These are phyloP conservation scores for Lithocarpus polystachyus DNA, from an alignment of 306 rosid genomes.

Conservation along the genomic window DNA sequence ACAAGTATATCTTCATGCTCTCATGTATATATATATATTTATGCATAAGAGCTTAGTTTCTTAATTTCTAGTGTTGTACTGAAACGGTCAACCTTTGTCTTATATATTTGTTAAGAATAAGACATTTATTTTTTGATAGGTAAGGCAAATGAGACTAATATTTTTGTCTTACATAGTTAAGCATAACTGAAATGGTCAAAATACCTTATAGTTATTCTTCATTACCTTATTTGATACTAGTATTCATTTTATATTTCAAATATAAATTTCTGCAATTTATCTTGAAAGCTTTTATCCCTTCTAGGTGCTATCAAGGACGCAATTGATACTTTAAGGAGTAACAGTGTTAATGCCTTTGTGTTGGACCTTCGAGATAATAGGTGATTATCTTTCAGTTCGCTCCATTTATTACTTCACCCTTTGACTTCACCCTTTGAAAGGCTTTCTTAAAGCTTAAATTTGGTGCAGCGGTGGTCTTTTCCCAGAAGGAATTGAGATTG, in stretches of 20 bases:
- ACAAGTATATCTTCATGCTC: neutral
- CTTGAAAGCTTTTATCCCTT: conserved; percentile 27
- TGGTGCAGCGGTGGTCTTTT: conserved; percentile 96
- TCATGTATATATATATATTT: neutral
- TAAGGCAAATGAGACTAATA: too few species aligned
- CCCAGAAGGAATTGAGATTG: conserved; percentile 98
- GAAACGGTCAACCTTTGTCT: neutral
- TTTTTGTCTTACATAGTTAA: too few species aligned
- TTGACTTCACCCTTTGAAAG: conserved; percentile 26
- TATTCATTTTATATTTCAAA: conserved; percentile 1
- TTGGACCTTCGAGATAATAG: conserved; percentile 99
- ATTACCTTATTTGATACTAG: neutral
- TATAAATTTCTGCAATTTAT: conserved; percentile 10
- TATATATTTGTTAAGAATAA: too few species aligned
- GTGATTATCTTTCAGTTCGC: conserved; percentile 39
- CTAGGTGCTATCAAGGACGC: conserved; percentile 95
- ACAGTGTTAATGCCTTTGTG: conserved; percentile 82
- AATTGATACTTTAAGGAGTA: conserved; percentile 63
- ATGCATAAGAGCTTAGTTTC: neutral
- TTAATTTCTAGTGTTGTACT: neutral
- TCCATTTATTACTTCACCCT: conserved; percentile 26
- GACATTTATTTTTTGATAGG: too few species aligned
- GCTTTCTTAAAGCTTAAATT: conserved; percentile 49
- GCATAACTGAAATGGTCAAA: neutral
- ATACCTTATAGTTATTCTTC: neutral